These are phyloP conservation scores for Camelina neglecta DNA, from an alignment of 345 rosid species.

Conservation along the genomic window DNA sequence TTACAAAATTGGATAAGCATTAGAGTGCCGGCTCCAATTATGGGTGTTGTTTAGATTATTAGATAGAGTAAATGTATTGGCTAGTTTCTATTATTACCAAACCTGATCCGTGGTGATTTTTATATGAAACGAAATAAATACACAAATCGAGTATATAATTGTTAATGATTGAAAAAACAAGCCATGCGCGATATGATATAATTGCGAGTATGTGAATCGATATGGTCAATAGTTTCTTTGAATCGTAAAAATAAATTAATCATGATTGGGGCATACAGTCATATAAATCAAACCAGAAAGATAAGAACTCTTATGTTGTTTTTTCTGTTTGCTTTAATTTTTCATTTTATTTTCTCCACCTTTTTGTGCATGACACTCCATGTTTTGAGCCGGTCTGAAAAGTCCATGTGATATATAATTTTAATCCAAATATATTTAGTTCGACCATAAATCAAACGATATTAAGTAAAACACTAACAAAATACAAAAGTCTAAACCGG, in stretches of 20 bases:
- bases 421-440: not conserved
- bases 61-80: not conserved
- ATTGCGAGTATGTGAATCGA: conserved; percentile 36
- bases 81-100: conserved; percentile 1
- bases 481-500: not conserved
- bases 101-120: conserved; percentile 27
- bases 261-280: conserved; percentile 42
- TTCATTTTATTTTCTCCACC: not conserved
- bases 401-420: conserved; percentile 31
- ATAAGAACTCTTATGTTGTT: conserved; percentile 1
- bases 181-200: conserved; percentile 45
- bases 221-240: conserved; percentile 37
- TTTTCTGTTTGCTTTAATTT: not conserved
- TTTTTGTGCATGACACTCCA: conserved; percentile 39
- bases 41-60: conserved; percentile 5
- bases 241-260: conserved; percentile 43
- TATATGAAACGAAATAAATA: conserved; percentile 6
- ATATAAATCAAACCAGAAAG: conserved; percentile 34
- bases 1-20: not conserved
- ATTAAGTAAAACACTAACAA: not conserved
- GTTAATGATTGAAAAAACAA: conserved; percentile 37
- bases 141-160: conserved; percentile 17
- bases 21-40: conserved; percentile 24
- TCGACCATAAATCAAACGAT: conserved; percentile 5
- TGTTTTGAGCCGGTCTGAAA: conserved; percentile 36